A percentile compares a stretch with the other conserved stretches of the same genome.
Conservation (phyloP, 129 eudicot species). For the Logfia minima region DNA sequence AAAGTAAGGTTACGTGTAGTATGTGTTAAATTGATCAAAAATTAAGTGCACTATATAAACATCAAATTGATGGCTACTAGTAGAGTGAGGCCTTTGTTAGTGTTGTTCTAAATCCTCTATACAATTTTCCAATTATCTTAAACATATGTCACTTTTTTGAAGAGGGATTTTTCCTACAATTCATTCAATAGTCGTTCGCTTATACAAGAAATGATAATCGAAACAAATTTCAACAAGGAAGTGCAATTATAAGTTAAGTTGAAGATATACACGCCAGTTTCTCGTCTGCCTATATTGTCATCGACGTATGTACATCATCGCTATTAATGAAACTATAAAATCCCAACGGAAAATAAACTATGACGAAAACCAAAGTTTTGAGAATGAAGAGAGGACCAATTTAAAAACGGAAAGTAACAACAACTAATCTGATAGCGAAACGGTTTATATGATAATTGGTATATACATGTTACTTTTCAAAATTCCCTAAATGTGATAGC, state of each 20-base stretch:
- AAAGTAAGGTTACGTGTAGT: background rate
- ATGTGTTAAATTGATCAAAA: background rate
- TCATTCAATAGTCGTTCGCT: background rate
- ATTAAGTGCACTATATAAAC: background rate
- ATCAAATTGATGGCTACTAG: background rate
- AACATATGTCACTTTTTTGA: no score
- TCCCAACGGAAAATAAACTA: background rate
- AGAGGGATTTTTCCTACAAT: no score
- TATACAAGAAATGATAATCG: background rate
- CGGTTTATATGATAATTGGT: background rate
- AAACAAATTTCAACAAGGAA: background rate
- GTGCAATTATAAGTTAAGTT: background rate
- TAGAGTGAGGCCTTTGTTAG: background rate
- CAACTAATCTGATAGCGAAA: slow-evolving; percentile 7
- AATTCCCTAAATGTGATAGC: slow-evolving; percentile 11
- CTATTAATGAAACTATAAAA: background rate
- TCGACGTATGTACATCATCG: background rate
- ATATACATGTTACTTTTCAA: slow-evolving; percentile 4
- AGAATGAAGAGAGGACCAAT: background rate
- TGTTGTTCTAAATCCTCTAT: background rate
- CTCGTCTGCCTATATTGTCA: background rate
- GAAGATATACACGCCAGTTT: background rate
- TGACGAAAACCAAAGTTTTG: background rate
- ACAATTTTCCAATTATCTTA: no score
- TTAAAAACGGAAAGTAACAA: background rate